These are phyloP conservation scores for Daldinia eschscholtzii DNA, from an alignment of 2,329 filamentous ascomycete genomes.

Conservation along the genomic window DNA sequence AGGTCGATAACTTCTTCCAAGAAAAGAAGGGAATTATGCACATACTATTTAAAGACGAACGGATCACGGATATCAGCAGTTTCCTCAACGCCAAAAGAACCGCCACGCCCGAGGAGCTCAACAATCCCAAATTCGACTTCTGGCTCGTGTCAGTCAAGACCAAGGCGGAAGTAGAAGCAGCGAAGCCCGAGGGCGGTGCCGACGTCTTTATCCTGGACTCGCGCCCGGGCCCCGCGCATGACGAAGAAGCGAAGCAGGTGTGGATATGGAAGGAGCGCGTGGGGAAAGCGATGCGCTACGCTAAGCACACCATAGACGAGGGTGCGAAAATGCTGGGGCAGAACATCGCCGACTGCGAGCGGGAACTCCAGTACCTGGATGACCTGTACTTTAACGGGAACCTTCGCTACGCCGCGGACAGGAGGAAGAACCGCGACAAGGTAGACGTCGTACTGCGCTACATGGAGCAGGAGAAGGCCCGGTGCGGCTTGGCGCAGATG, in stretches of 20 bases:
- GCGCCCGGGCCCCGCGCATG: slow-evolving; percentile 4
- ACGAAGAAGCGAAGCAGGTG: slow-evolving; percentile 8
- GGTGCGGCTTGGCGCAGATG: slow-evolving; percentile 23
- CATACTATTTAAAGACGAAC: background rate
- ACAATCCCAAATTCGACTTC: slow-evolving; percentile 16
- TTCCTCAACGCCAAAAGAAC: slow-evolving; percentile 7
- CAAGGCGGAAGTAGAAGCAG: background rate
- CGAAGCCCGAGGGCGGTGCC: background rate
- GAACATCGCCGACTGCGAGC: background rate
- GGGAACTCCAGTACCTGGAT: background rate
- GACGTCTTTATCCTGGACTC: slow-evolving; percentile 4
- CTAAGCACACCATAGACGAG: background rate
- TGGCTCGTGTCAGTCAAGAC: slow-evolving; percentile 11
- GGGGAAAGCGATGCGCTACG: background rate
- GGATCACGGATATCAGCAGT: background rate
- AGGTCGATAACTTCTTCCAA: slow-evolving; percentile 29
- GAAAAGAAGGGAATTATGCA: slow-evolving; percentile 9
- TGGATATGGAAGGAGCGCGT: slow-evolving; percentile 17
- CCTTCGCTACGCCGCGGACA: fast-evolving
- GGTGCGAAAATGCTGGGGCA: background rate
- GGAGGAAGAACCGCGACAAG: slow-evolving; percentile 4
- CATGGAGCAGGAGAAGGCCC: slow-evolving; percentile 11
- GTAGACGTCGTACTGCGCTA: background rate
- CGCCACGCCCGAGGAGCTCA: slow-evolving; percentile 7
- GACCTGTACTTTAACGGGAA: background rate